Evolutionary conservation across 164 flowering plant genomes (phyloP).

Genomic region (Santalum album): DNA sequence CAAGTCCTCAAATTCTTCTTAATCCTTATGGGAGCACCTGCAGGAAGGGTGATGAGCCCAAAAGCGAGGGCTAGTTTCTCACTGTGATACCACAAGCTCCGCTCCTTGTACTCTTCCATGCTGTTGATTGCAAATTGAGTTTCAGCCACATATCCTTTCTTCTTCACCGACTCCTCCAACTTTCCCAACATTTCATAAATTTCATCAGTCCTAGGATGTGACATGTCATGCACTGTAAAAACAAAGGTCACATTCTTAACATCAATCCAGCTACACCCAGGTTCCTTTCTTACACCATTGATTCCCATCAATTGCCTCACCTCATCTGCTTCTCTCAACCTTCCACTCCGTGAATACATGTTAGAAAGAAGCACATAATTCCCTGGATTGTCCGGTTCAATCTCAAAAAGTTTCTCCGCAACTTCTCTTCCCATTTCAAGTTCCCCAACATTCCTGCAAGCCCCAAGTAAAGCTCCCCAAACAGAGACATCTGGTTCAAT

Average conservation of each 20-base stretch:
- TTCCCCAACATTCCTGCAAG: conserved; percentile 44
- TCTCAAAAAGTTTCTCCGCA: conserved; percentile 42
- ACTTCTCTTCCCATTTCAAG: conserved; percentile 51
- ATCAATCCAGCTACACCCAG: conserved; percentile 66
- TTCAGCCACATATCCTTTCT: conserved; percentile 35
- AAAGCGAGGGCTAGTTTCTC: conserved; percentile 41
- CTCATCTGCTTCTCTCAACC: conserved; percentile 41
- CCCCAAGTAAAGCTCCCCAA: conserved; percentile 69
- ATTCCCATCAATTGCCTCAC: conserved; percentile 45
- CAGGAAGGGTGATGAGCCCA: conserved; percentile 27
- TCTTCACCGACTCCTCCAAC: conserved; percentile 22
- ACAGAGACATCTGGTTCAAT: conserved; percentile 37
- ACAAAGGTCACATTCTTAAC: conserved; percentile 33
- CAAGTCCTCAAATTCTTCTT: conserved; percentile 46
- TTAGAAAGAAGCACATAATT: conserved; percentile 53
- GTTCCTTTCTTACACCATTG: conserved; percentile 38
- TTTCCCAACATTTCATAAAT: conserved; percentile 32
- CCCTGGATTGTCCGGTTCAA: conserved; percentile 58
- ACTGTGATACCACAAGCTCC: conserved; percentile 34
- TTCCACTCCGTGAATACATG: conserved; percentile 38
- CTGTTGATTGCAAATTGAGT: conserved; percentile 28
- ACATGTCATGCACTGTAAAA: conserved; percentile 40
- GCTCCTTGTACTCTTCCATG: conserved; percentile 24
- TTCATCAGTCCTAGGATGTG: conserved; percentile 30
- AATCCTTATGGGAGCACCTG: conserved; percentile 39